Evolutionary conservation across 2,329 filamentous ascomycete genomes (phyloP), one percentile per base, ranked within the genome.

Genomic region (Penicillium griseofulvum): DNA sequence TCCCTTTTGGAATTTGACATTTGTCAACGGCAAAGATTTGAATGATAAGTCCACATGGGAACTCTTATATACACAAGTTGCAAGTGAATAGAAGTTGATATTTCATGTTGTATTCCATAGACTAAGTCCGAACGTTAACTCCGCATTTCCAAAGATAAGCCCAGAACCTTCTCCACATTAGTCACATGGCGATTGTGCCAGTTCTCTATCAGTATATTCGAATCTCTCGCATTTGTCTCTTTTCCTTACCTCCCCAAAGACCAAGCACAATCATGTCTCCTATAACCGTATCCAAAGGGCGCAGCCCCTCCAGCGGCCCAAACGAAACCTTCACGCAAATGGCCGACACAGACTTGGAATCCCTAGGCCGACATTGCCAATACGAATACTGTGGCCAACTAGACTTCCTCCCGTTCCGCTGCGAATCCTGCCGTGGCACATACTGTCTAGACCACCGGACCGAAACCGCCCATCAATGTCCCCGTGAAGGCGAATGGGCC

Each of bases 371-470:
- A 59, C 92, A 97, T 79, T 99, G 94, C 82, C 86, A 97, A 74
- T 87, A 89, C 76, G 80, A 88, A 62, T 95, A 91, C 80, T 99
- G 94, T 81, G 88, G 92, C 71, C 89, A 94, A 71, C 89, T 97
- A 57, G 94, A 97, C 76, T 97, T 99, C 74, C 85, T 99, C 5
- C 94, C 94, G 4, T 97, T 97, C 75, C 83, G 86, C 69, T 99
- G 94, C 78, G 90, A 95, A 71, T 94, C 89, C 64, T 99, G 94
- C 77, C 83, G 78, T 67, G 80, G 81, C 55, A 93, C 88, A 16
- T 99, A 87, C 78, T 99, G 95, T 73, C 88, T 96, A 63, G 93
- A 97, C 71, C 94, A 99, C 80, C 89, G 93, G 52, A 88, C 86
- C 67, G 93, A 97, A 78, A 83, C 85, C 19, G 78, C 90, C 0